Conservation (phyloP, 805 yeast species). For the Candida odintsovae region DNA sequence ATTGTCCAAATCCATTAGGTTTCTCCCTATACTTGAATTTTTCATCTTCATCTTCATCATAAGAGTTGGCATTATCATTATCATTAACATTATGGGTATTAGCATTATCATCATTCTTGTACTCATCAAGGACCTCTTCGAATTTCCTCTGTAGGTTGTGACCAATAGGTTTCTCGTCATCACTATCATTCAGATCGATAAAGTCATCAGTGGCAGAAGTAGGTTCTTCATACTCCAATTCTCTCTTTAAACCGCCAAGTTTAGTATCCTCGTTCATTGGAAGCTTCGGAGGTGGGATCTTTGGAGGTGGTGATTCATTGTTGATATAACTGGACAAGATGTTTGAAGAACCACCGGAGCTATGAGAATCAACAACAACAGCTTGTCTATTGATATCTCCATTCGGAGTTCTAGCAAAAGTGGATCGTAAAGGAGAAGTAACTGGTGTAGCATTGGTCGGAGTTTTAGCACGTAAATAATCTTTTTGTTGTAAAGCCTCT, state of each 20-base stretch:
- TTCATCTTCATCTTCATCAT: not conserved
- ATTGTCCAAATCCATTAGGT: slow-evolving; percentile 15
- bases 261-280: slow-evolving; percentile 4
- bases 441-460: slow-evolving; percentile 6
- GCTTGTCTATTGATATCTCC: slow-evolving; percentile 21
- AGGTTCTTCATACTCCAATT: slow-evolving; percentile 4
- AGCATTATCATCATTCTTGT: slow-evolving; percentile 1
- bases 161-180: not conserved
- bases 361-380: slow-evolving; percentile 17
- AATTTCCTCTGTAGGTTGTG: not conserved
- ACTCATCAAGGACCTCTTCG: not conserved
- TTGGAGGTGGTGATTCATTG: slow-evolving; percentile 19
- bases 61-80: not conserved
- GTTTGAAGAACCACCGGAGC: slow-evolving; percentile 20
- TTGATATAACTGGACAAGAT: slow-evolving; percentile 19
- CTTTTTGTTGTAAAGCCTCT: not conserved
- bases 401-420: slow-evolving; percentile 12
- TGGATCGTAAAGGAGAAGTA: slow-evolving; percentile 16
- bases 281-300: slow-evolving; percentile 11
- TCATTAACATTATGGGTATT: not conserved
- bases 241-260: not conserved
- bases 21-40: slow-evolving; percentile 7
- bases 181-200: slow-evolving; percentile 18
- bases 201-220: slow-evolving; percentile 15
- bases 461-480: not conserved